Evolutionary conservation across 257 asterid genomes (phyloP), one percentile per base, ranked within the genome.

Genomic region (Jacaranda copaia): DNA sequence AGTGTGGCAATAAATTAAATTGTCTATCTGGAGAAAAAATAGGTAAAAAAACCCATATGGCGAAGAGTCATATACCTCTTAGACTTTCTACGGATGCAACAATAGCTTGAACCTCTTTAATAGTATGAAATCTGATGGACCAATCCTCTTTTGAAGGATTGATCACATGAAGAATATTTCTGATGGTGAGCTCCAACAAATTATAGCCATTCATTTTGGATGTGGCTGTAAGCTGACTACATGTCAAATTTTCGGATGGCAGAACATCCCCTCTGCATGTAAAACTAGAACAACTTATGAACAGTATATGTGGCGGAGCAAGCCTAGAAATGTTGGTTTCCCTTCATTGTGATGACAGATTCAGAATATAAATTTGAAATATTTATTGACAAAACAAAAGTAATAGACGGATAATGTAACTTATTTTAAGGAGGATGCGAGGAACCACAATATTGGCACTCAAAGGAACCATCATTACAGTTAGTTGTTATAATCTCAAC

Each of bases 81-180:
- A 93, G 87, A 80, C 87, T 93, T 75, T 93, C 97, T 3, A 95
- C 57, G 63, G 90, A 70, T 81, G 75, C 87, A 66, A 88, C 85
- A 81, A 87, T 82, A 32, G 84, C 83, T 81, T 76, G 92, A 75
- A 95, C 70, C 59, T 93, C 97, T 6, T 80, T 12, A 73, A 93
- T 88, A 36, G 89, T 75, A 39, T 53, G 85, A 79, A 85, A 80
- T 75, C 99, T 86, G 43, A 67, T 32, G 9, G 78, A 5, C 98
- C 98, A 93, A 79, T 95, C 99, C 64, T 88, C 93, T 59, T 43
- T 32, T 36, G 73, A 66, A 60, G 98, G 99, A 83, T 84, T 80
- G 76, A 92, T 81, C 32, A 57, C 83, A 11, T 40, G 51, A 73
- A 94, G 89, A 80, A 91, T 84, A 57, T 86, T 87, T 70, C 38